Evolutionary conservation across 202 grass and related monocot species (phyloP).

Genomic region (Zizania palustris): DNA sequence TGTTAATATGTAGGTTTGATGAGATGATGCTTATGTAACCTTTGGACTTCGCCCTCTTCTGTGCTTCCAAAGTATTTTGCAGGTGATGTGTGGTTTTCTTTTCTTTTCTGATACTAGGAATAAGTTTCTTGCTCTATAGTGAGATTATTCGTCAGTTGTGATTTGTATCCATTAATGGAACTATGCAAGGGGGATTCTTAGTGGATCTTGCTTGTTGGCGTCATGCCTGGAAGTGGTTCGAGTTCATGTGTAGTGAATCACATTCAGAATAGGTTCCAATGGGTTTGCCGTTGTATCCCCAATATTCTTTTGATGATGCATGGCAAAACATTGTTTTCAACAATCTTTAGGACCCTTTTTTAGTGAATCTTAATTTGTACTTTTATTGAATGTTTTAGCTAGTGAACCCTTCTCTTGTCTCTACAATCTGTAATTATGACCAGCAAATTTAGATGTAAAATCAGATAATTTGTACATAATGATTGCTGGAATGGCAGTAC

Average conservation of each 20-base stretch:
- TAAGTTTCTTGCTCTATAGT: constrained; percentile 32
- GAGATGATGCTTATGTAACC: constrained; percentile 27
- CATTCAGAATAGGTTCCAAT: constrained; percentile 2
- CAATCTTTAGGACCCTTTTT: not conserved
- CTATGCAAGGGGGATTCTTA: constrained; percentile 33
- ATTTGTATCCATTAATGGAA: constrained; percentile 43
- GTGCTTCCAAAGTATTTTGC: not conserved
- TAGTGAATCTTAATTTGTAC: not conserved
- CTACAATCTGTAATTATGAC: not conserved
- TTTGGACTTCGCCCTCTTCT: constrained; percentile 12
- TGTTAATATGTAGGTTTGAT: constrained; percentile 1
- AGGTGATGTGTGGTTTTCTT: constrained; percentile 14
- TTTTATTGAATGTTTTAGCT: not conserved
- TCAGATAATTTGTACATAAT: not conserved
- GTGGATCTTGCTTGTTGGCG: constrained; percentile 25
- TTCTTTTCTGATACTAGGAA: constrained; percentile 28
- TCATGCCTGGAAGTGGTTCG: constrained; percentile 39
- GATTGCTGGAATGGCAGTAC: not conserved
- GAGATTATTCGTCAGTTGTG: constrained; percentile 24
- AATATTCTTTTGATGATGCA: constrained; percentile 29
- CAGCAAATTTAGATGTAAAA: not conserved
- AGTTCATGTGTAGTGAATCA: constrained; percentile 28
- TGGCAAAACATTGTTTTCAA: not conserved
- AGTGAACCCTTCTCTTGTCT: not conserved
- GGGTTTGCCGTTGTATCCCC: constrained; percentile 11